These are phyloP conservation scores for Megacollybia platyphylla DNA, from an alignment of 1,284 basidiomycete species.

Conservation along the genomic window DNA sequence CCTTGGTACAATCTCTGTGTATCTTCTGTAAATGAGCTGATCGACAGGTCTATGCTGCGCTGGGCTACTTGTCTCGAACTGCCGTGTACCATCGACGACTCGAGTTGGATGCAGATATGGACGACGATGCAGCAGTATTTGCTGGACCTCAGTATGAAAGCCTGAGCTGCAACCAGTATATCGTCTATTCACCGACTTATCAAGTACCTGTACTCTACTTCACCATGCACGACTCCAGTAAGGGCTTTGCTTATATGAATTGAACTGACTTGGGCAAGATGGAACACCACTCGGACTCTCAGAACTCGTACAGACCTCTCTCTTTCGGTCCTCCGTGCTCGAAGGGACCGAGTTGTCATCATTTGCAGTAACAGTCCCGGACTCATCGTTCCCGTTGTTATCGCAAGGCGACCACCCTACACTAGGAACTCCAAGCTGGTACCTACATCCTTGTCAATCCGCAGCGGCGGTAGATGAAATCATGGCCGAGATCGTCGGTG, in stretches of 20 bases:
- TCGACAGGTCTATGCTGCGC: slow-evolving; percentile 18
- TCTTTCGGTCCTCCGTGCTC: slow-evolving; percentile 41
- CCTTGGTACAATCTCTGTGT: slow-evolving; percentile 9
- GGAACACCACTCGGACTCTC: slow-evolving; percentile 48
- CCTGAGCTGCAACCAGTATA: slow-evolving; percentile 41
- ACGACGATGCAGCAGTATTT: slow-evolving; percentile 20
- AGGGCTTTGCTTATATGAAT: slow-evolving; percentile 12
- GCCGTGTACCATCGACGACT: neutral
- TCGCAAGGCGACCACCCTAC: slow-evolving; percentile 78
- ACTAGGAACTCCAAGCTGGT: slow-evolving; percentile 64
- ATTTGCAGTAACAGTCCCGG: slow-evolving; percentile 38
- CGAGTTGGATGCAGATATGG: slow-evolving; percentile 11
- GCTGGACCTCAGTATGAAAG: slow-evolving; percentile 10
- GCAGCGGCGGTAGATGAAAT: slow-evolving; percentile 52
- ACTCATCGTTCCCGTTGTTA: slow-evolving; percentile 54
- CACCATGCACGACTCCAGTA: slow-evolving; percentile 50
- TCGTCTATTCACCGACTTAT: slow-evolving; percentile 64
- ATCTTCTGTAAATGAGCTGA: slow-evolving; percentile 5
- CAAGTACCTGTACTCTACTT: slow-evolving; percentile 75
- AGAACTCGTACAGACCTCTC: slow-evolving; percentile 38
- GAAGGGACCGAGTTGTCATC: slow-evolving; percentile 29
- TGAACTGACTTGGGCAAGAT: slow-evolving; percentile 24
- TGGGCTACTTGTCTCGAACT: slow-evolving; percentile 37
- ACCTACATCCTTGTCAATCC: slow-evolving; percentile 75
- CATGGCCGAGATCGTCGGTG: slow-evolving; percentile 28